phyloP scores from a whole-genome alignment of 768 basidiomycete species.

The Hericium rajendrae region DNA sequence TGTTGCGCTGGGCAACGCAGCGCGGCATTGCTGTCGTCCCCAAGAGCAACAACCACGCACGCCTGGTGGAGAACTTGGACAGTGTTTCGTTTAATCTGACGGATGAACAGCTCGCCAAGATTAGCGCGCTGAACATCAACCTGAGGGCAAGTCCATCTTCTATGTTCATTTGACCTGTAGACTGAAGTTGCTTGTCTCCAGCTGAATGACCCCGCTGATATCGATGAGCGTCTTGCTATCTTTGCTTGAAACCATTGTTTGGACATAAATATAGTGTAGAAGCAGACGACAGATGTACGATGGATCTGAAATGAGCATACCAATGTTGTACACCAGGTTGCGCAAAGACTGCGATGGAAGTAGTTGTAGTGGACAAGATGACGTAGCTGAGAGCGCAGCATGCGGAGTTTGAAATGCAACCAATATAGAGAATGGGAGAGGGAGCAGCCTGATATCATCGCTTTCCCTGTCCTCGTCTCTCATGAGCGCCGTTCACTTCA shows the following conservation, averaged over 20 bases:
- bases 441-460: neutral
- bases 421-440: neutral
- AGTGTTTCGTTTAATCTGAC: conserved; percentile 40
- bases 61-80: conserved; percentile 36
- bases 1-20: conserved; percentile 42
- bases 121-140: conserved; percentile 52
- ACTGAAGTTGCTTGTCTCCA: conserved; percentile 18
- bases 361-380: neutral
- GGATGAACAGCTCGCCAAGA: conserved; percentile 44
- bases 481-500: conserved; percentile 51
- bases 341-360: too few species aligned
- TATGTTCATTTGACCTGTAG: neutral
- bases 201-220: conserved; percentile 64
- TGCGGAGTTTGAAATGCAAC: conserved; percentile 11
- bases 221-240: conserved; percentile 56
- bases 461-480: conserved; percentile 17
- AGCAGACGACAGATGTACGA: too few species aligned
- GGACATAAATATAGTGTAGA: neutral
- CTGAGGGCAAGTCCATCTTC: conserved; percentile 40
- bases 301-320: neutral
- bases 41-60: conserved; percentile 31
- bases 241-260: conserved; percentile 43
- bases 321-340: too few species aligned
- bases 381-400: conserved; percentile 2
- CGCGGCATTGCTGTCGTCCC: conserved; percentile 40